Percentiles rank a stretch among this genome's conserved stretches.
Conservation (phyloP, 768 basidiomycete genomes). For the Mycena vulgaris region DNA sequence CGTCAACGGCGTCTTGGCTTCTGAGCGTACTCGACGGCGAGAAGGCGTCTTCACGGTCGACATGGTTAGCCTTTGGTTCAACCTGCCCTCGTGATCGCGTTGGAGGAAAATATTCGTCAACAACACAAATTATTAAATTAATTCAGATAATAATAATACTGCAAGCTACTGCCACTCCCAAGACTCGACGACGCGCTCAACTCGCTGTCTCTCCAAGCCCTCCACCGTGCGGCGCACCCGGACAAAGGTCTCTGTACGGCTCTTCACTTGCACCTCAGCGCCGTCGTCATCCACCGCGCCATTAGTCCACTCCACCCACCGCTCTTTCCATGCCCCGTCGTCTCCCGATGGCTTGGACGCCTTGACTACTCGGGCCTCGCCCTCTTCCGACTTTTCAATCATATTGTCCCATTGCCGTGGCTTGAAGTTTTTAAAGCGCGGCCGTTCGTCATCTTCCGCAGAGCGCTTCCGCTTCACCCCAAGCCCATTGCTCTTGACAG, state of each 20-base stretch:
- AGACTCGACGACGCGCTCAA: constrained; percentile 77
- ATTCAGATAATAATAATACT: constrained; percentile 15
- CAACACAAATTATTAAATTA: background rate
- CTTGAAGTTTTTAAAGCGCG: constrained; percentile 75
- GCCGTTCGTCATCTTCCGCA: constrained; percentile 49
- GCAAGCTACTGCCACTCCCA: constrained; percentile 70
- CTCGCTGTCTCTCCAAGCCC: constrained; percentile 79
- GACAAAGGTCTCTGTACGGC: constrained; percentile 64
- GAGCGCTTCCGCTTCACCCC: constrained; percentile 62
- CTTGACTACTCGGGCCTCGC: constrained; percentile 55
- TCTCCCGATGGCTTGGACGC: constrained; percentile 55
- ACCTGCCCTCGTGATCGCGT: constrained; percentile 13
- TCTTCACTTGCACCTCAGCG: constrained; percentile 58
- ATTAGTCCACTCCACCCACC: constrained; percentile 57
- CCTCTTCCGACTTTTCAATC: constrained; percentile 58
- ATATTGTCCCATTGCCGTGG: constrained; percentile 78
- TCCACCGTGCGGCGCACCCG: constrained; percentile 70
- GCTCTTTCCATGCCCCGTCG: constrained; percentile 60
- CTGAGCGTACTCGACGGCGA: constrained; percentile 62
- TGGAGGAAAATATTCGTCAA: background rate
- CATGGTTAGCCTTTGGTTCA: constrained; percentile 8
- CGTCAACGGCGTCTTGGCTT: constrained; percentile 66
- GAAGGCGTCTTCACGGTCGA: constrained; percentile 61
- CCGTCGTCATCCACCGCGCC: constrained; percentile 51
- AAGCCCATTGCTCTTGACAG: constrained; percentile 47